phyloP scores from a whole-genome alignment of 2,329 filamentous ascomycete species.

The Chrysoporthe deuterocubensis region DNA sequence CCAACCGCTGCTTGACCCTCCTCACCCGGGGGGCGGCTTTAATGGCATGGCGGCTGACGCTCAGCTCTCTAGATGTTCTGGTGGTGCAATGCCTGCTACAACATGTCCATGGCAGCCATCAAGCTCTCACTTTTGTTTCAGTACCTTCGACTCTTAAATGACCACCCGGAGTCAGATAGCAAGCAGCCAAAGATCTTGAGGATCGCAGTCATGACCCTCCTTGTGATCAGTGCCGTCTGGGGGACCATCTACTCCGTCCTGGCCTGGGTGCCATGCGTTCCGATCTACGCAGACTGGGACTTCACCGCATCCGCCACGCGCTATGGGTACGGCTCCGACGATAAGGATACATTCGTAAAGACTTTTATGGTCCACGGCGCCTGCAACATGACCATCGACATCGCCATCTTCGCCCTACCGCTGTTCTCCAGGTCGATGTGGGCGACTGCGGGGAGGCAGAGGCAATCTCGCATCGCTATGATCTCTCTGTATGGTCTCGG shows the following conservation, averaged over 20 bases:
- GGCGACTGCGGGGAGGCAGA: constrained; percentile 16
- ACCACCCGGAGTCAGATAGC: constrained; percentile 27
- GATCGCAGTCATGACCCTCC: constrained; percentile 25
- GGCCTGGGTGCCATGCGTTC: constrained; percentile 34
- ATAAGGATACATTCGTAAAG: constrained; percentile 4
- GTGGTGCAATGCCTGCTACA: constrained; percentile 33
- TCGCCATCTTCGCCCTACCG: constrained; percentile 23
- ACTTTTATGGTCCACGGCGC: constrained; percentile 25
- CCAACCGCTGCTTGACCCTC: too few species aligned
- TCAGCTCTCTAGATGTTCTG: constrained; percentile 24
- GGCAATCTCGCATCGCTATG: constrained; percentile 21
- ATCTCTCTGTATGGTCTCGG: constrained; percentile 20
- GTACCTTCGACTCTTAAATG: constrained; percentile 33
- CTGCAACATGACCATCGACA: constrained; percentile 25
- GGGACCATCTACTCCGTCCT: constrained; percentile 32
- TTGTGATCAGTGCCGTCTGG: constrained; percentile 31
- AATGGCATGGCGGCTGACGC: constrained; percentile 1
- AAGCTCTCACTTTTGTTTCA: constrained; percentile 35
- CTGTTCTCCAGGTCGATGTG: constrained; percentile 25
- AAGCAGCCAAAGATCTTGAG: constrained; percentile 30
- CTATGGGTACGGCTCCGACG: constrained; percentile 22
- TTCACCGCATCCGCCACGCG: constrained; percentile 12
- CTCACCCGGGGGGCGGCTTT: too few species aligned
- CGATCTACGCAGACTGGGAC: constrained; percentile 32
- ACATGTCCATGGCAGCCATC: constrained; percentile 32